phyloP scores from a whole-genome alignment of 495 filamentous ascomycete species.

The Aspergillus incahuasiensis region DNA sequence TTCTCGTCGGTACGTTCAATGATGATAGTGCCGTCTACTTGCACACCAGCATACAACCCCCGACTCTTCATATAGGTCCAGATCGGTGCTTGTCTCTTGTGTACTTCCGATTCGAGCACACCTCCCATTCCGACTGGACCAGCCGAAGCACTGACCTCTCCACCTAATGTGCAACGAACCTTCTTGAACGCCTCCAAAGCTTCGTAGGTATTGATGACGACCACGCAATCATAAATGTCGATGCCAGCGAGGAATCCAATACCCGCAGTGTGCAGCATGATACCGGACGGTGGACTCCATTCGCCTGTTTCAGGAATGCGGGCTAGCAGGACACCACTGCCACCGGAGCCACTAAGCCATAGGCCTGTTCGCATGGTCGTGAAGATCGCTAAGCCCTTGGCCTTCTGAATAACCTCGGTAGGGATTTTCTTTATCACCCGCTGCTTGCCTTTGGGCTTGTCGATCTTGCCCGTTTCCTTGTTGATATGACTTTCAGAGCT shows the following conservation, averaged over 20 bases:
- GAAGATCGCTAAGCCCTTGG: constrained; percentile 85
- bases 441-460: constrained; percentile 61
- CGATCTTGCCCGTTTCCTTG: constrained; percentile 37
- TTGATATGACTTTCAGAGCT: constrained; percentile 14
- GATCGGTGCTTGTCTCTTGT: constrained; percentile 66
- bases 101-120: constrained; percentile 66
- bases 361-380: constrained; percentile 90
- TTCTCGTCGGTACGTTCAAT: constrained; percentile 87
- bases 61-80: constrained; percentile 87
- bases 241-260: constrained; percentile 86
- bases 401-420: constrained; percentile 71
- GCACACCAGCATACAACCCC: constrained; percentile 77
- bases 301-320: constrained; percentile 70
- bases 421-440: constrained; percentile 80
- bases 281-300: constrained; percentile 86
- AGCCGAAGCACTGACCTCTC: constrained; percentile 69
- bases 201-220: constrained; percentile 80
- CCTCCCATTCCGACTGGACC: constrained; percentile 76
- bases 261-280: constrained; percentile 80
- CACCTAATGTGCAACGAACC: constrained; percentile 70
- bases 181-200: constrained; percentile 78
- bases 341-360: constrained; percentile 82
- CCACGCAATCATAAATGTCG: constrained; percentile 89
- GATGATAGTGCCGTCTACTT: constrained; percentile 78
- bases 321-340: constrained; percentile 73